Evolutionary conservation across 805 yeast genomes (phyloP).

Genomic region (Wickerhamomyces rabaulensis): DNA sequence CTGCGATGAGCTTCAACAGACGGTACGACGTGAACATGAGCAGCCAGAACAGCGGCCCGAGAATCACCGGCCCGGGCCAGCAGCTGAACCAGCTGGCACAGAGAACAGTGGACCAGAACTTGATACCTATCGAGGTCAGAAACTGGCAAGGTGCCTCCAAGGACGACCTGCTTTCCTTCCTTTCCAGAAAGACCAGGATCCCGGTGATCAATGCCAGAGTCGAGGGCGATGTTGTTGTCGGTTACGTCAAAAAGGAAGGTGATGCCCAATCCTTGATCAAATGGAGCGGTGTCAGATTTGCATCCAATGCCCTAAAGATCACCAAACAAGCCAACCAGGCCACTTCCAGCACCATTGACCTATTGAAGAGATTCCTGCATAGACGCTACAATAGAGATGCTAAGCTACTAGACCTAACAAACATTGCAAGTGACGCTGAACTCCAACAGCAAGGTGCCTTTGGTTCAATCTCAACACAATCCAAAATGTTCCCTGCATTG

Average conservation of each 20-base stretch:
- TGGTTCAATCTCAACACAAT: constrained; percentile 50
- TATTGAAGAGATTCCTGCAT: constrained; percentile 54
- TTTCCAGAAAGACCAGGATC: constrained; percentile 61
- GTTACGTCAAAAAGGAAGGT: constrained; percentile 44
- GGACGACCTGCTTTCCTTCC: constrained; percentile 62
- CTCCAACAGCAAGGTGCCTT: constrained; percentile 62
- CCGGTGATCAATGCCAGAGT: constrained; percentile 47
- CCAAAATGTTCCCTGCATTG: constrained; percentile 86
- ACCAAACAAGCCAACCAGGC: constrained; percentile 21
- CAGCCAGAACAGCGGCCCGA: neutral
- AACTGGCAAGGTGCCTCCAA: constrained; percentile 82
- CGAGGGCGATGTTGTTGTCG: constrained; percentile 55
- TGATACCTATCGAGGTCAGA: constrained; percentile 52
- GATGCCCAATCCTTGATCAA: constrained; percentile 57
- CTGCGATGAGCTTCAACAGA: neutral
- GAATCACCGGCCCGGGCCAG: constrained; percentile 1
- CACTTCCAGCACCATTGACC: constrained; percentile 48
- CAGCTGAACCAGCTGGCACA: constrained; percentile 20
- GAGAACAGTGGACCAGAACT: constrained; percentile 26
- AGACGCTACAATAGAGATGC: constrained; percentile 61
- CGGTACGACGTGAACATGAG: neutral
- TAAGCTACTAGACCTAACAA: constrained; percentile 65
- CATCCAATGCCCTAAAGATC: constrained; percentile 63
- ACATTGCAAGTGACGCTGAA: constrained; percentile 57
- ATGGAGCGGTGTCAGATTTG: constrained; percentile 77